Conservation (phyloP, 1,284 basidiomycete genomes). For the Sanghuangporus sanghuang region DNA sequence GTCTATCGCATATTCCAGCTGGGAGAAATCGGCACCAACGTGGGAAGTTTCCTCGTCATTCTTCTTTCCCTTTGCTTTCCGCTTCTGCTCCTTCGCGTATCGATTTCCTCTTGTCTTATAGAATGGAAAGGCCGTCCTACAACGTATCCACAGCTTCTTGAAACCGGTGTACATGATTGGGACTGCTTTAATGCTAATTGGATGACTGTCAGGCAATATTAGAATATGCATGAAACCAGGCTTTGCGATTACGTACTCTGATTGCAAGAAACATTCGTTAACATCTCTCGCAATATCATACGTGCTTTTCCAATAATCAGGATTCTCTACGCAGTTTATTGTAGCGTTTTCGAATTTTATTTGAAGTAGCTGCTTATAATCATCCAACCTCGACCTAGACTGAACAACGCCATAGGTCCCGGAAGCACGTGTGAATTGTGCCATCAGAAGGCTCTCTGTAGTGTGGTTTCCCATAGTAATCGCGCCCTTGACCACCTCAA, state of each 20-base stretch:
- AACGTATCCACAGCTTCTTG: constrained; percentile 48
- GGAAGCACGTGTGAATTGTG: constrained; percentile 66
- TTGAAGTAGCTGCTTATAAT: constrained; percentile 74
- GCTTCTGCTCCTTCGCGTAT: constrained; percentile 12
- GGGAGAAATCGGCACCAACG: constrained; percentile 47
- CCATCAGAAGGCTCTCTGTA: constrained; percentile 75
- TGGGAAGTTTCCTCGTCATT: constrained; percentile 47
- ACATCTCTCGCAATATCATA: constrained; percentile 57
- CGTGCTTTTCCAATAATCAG: constrained; percentile 67
- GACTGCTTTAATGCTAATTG: constrained; percentile 18
- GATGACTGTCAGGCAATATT: neutral
- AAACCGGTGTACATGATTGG: constrained; percentile 43
- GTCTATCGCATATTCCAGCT: constrained; percentile 81
- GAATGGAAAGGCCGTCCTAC: constrained; percentile 42
- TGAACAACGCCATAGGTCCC: constrained; percentile 78
- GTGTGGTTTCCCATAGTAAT: constrained; percentile 82
- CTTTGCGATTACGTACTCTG: constrained; percentile 37
- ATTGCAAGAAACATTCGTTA: constrained; percentile 48
- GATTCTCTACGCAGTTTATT: constrained; percentile 71
- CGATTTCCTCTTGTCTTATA: constrained; percentile 19
- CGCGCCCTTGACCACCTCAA: constrained; percentile 68
- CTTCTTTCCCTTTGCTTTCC: constrained; percentile 36
- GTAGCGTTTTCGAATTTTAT: constrained; percentile 64
- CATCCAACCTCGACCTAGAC: constrained; percentile 72
- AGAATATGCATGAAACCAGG: neutral